These are phyloP conservation scores for Penicillium sp. DNA, from an alignment of 2,329 filamentous ascomycete species.

Conservation along the genomic window DNA sequence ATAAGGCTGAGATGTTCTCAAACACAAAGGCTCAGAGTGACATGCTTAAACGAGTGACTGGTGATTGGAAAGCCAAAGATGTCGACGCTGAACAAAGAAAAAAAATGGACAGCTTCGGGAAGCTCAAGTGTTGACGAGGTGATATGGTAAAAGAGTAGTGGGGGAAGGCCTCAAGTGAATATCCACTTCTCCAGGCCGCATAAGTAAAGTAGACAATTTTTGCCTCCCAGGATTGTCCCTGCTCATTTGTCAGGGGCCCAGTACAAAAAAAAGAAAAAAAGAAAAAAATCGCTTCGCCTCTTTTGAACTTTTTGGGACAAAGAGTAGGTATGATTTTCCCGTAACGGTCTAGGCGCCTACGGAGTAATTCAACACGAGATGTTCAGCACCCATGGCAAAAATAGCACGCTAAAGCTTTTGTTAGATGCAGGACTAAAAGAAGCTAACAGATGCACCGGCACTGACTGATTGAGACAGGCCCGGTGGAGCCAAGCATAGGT, in stretches of 20 bases:
- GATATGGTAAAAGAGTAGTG: conserved; percentile 6
- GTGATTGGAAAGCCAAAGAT: not conserved
- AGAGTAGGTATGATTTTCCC: not conserved
- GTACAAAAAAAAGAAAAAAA: not conserved
- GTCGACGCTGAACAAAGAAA: not conserved
- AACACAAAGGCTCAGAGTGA: not conserved
- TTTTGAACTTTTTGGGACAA: conserved; percentile 13
- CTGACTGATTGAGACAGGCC: conserved; percentile 16
- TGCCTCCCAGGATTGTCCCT: conserved; percentile 8
- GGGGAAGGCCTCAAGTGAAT: conserved; percentile 4
- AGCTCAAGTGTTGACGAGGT: conserved; percentile 3
- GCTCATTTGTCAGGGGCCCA: not conserved
- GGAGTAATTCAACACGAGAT: not conserved
- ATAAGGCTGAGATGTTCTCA: not conserved
- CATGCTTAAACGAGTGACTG: conserved; percentile 7
- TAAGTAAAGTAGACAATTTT: conserved; percentile 3
- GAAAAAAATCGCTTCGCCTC: conserved; percentile 12
- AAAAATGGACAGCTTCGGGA: not conserved
- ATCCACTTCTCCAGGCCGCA: conserved; percentile 8
- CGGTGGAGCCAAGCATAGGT: conserved; percentile 11
- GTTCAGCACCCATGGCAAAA: conserved; percentile 12
- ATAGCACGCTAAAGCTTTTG: conserved; percentile 13
- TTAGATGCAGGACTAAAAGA: conserved; percentile 8
- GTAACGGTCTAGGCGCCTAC: conserved; percentile 7
- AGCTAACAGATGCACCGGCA: conserved; percentile 9